Evolutionary conservation across 2,329 filamentous ascomycete genomes (phyloP).

Genomic region (Aspergillus sp.): DNA sequence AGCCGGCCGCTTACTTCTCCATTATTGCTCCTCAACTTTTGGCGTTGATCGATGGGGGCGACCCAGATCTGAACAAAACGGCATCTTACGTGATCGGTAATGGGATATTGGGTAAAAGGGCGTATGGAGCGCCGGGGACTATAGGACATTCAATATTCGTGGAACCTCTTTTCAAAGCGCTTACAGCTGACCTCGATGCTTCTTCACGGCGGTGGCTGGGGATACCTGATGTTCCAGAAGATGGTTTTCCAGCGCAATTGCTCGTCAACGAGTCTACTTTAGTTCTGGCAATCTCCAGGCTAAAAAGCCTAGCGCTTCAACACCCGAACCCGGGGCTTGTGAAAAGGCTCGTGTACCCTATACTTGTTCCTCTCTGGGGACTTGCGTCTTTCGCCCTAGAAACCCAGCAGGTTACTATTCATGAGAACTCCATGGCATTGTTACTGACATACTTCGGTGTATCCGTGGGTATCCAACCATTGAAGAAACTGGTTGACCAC

Average conservation of each 20-base stretch:
- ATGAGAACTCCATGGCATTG: slow-evolving; percentile 24
- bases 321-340: slow-evolving; percentile 38
- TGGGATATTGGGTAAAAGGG: slow-evolving; percentile 35
- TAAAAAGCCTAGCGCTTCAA: slow-evolving; percentile 30
- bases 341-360: slow-evolving; percentile 33
- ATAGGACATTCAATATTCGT: slow-evolving; percentile 36
- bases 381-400: slow-evolving; percentile 31
- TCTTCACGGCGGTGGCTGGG: slow-evolving; percentile 22
- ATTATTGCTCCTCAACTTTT: slow-evolving; percentile 35
- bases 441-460: slow-evolving; percentile 36
- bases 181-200: slow-evolving; percentile 25
- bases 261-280: slow-evolving; percentile 23
- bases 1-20: slow-evolving; percentile 28
- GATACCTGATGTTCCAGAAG: not conserved
- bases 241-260: slow-evolving; percentile 4
- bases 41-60: slow-evolving; percentile 32
- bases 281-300: slow-evolving; percentile 25
- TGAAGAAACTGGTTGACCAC: slow-evolving; percentile 34
- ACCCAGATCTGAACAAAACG: slow-evolving; percentile 33
- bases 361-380: slow-evolving; percentile 37
- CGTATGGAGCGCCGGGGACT: slow-evolving; percentile 32
- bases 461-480: slow-evolving; percentile 27
- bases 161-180: slow-evolving; percentile 31
- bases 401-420: slow-evolving; percentile 14
- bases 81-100: slow-evolving; percentile 37